Conservation (phyloP, 768 basidiomycete species). For the Rhodotorula diobovata region DNA sequence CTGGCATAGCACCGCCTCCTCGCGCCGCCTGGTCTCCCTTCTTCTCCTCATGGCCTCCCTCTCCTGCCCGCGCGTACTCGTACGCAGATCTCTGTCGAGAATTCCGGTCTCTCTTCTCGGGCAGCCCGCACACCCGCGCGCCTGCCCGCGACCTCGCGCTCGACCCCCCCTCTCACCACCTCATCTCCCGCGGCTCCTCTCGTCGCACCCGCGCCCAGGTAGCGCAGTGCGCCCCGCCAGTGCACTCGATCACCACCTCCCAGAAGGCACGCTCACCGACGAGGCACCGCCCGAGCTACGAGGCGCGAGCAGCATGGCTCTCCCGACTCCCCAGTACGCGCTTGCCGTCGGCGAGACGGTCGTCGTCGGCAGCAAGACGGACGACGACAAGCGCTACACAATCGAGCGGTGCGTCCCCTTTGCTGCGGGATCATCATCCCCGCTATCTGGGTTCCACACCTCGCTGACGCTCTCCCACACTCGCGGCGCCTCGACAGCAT, state of each 20-base stretch:
- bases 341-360: not conserved
- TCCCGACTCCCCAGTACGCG: not conserved
- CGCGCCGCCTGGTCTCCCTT: not conserved
- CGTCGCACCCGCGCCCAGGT: too few species aligned
- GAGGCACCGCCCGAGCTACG: not conserved
- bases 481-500: not conserved
- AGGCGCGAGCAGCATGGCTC: not conserved
- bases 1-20: too few species aligned
- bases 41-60: constrained; percentile 3
- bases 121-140: not conserved
- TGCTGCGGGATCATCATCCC: too few species aligned
- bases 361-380: not conserved
- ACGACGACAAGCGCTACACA: not conserved
- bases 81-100: not conserved
- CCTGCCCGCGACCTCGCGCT: not conserved
- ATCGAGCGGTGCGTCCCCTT: constrained; percentile 5
- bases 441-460: not conserved
- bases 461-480: not conserved
- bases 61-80: not conserved
- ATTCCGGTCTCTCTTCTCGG: not conserved
- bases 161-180: too few species aligned
- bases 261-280: not conserved
- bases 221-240: not conserved
- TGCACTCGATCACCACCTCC: not conserved
- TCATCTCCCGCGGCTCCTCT: too few species aligned